Conservation (phyloP, 2,329 filamentous ascomycete genomes). For the Chaetomium sp. region DNA sequence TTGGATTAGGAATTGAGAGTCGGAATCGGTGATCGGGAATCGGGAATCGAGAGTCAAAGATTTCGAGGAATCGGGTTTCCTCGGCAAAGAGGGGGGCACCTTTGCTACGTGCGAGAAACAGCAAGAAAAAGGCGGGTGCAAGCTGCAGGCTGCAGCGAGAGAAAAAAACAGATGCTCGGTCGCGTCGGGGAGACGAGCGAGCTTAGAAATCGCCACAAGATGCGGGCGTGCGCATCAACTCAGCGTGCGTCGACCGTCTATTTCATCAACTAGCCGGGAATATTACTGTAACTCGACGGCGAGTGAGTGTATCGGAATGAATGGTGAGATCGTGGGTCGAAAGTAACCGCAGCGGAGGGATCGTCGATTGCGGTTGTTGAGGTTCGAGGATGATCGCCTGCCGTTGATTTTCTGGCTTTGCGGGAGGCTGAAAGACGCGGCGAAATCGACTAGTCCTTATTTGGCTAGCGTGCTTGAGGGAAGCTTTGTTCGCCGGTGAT, state of each 20-base stretch:
- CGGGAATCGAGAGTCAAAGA: no score
- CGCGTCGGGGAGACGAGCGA: constrained; percentile 6
- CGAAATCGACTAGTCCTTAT: constrained; percentile 17
- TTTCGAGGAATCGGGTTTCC: background rate
- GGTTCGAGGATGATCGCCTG: constrained; percentile 9
- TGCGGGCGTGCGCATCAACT: constrained; percentile 33
- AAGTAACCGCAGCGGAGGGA: constrained; percentile 13
- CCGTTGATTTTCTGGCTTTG: constrained; percentile 27
- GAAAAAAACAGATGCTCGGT: background rate
- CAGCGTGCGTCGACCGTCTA: constrained; percentile 25
- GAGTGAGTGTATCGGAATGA: constrained; percentile 7
- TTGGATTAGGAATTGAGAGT: background rate
- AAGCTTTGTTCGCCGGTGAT: background rate
- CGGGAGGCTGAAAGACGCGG: constrained; percentile 33
- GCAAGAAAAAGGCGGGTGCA: background rate
- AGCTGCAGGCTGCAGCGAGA: background rate
- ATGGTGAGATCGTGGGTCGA: constrained; percentile 18
- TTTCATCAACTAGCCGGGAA: constrained; percentile 24
- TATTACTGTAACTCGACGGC: background rate
- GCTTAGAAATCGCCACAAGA: constrained; percentile 35
- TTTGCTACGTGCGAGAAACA: background rate
- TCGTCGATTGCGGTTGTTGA: constrained; percentile 19
- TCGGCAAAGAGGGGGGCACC: background rate
- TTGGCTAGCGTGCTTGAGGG: constrained; percentile 15
- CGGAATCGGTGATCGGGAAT: no score